Percentiles rank a stretch among this genome's conserved stretches.
Conservation (phyloP, 352 stramenopile species). For the Pythium diclinum region DNA sequence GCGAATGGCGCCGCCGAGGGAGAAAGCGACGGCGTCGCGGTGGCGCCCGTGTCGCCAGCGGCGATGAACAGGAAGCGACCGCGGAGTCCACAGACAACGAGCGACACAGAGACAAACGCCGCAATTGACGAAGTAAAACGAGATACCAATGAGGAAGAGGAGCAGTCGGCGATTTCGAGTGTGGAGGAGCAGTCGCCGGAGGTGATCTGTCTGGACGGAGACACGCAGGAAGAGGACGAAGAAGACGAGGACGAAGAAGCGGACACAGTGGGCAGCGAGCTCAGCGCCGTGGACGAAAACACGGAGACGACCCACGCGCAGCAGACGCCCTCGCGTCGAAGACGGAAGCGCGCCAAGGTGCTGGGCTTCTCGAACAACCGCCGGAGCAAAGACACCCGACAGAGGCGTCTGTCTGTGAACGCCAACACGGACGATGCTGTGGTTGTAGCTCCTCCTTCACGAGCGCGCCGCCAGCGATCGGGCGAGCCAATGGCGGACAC, state of each 20-base stretch:
- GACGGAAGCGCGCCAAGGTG: slow-evolving; percentile 16
- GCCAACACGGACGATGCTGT: neutral
- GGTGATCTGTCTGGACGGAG: slow-evolving; percentile 18
- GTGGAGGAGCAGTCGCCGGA: slow-evolving; percentile 26
- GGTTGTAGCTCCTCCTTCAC: neutral
- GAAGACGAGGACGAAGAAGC: slow-evolving; percentile 5
- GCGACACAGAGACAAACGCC: neutral
- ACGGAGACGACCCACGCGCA: neutral
- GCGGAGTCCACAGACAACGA: neutral
- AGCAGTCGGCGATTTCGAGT: slow-evolving; percentile 8
- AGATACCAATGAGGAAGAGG: slow-evolving; percentile 6
- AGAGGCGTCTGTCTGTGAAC: slow-evolving; percentile 13
- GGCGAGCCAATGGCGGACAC: neutral
- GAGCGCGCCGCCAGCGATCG: slow-evolving; percentile 6
- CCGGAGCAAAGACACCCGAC: neutral
- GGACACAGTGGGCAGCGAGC: slow-evolving; percentile 4
- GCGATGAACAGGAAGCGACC: neutral
- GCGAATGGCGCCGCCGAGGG: slow-evolving; percentile 1
- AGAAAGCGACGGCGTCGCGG: slow-evolving; percentile 12
- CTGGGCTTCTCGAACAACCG: slow-evolving; percentile 13
- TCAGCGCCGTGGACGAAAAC: slow-evolving; percentile 1
- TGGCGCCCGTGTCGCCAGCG: neutral
- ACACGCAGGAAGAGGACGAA: slow-evolving; percentile 11
- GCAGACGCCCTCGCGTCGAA: neutral
- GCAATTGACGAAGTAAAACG: neutral